These are phyloP conservation scores for Macrophomina pseudophaseolina DNA, from an alignment of 2,329 filamentous ascomycete genomes.

Conservation along the genomic window DNA sequence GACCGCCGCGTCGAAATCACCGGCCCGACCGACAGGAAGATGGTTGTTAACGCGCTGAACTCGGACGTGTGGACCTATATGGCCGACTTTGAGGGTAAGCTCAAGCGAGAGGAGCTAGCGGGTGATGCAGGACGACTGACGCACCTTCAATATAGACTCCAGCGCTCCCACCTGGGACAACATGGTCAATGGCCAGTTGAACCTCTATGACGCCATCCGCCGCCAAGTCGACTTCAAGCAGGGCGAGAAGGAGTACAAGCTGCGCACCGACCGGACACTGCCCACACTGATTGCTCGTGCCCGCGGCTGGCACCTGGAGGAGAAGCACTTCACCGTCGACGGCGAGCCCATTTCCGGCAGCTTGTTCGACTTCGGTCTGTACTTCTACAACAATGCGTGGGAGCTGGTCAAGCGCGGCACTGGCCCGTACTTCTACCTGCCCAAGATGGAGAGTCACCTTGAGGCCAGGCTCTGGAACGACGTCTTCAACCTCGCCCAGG, in stretches of 20 bases:
- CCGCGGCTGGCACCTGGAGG: constrained; percentile 95
- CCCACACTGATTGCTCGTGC: constrained; percentile 94
- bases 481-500: constrained; percentile 93
- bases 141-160: constrained; percentile 67
- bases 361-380: constrained; percentile 96
- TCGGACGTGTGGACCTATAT: constrained; percentile 98
- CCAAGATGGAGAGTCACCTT: constrained; percentile 97
- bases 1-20: constrained; percentile 97
- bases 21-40: constrained; percentile 95
- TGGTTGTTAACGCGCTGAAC: constrained; percentile 98
- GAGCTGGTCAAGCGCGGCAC: constrained; percentile 83
- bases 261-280: constrained; percentile 83
- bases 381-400: constrained; percentile 98
- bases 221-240: constrained; percentile 96
- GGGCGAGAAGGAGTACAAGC: constrained; percentile 94
- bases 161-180: constrained; percentile 98
- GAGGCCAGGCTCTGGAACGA: constrained; percentile 99
- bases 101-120: background rate
- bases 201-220: constrained; percentile 94
- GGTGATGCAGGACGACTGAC: constrained; percentile 7
- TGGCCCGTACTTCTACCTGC: constrained; percentile 97
- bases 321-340: constrained; percentile 97
- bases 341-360: constrained; percentile 91
- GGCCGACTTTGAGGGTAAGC: constrained; percentile 95
- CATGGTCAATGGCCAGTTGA: constrained; percentile 98